Evolutionary conservation across 805 yeast species (phyloP), one percentile per base, ranked within the genome.

Genomic region (Teunomyces lycoperdinae): DNA sequence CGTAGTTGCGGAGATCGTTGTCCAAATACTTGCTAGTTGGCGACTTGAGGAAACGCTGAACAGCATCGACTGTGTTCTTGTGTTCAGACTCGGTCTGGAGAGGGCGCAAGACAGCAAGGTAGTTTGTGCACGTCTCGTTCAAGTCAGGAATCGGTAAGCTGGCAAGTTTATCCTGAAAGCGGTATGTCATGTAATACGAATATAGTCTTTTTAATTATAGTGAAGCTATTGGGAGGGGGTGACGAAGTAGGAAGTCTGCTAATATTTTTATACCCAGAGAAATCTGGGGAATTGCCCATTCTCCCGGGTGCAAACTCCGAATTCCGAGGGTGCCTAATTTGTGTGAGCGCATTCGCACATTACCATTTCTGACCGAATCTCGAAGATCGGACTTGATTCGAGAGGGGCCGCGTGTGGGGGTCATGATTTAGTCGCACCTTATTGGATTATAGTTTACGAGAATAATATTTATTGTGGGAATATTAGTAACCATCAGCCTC

Each of bases 91-190:
- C 85, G 5, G 89, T 86, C 65, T 88, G 96, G n/a, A 90, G 71
- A 0, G 97, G 96, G 61, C 80, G 79, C 34, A 90, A 72, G 8
- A 81, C 85, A 16, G 76, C 76, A 47, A 90, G 69, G 60, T 89
- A 90, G 55, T 77, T 74, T 14, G 70, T 58, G 57, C 94, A 80
- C 0, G 96, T 85, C 44, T 81, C 83, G 30, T 74, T 67, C 47
- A 90, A 73, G 27, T 81, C 79, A 2, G 97, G 97, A 38, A 90
- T 87, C 6, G 97, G 97, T 29, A 90, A 74, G 62, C 82, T 85
- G 48, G 76, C 63, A 34, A 87, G 70, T 45, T 73, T 63, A 41
- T 73, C 76, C 63, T 87, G 96, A 62, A 70, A 71, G 43, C 80
- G 78, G 60, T 76, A 87, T 1, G 94, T 64, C 56, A 55, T 55